Percentiles rank a stretch among this genome's conserved stretches.
phyloP scores from a whole-genome alignment of 1,139 yeast species.

The Suhomyces bribrorum region DNA sequence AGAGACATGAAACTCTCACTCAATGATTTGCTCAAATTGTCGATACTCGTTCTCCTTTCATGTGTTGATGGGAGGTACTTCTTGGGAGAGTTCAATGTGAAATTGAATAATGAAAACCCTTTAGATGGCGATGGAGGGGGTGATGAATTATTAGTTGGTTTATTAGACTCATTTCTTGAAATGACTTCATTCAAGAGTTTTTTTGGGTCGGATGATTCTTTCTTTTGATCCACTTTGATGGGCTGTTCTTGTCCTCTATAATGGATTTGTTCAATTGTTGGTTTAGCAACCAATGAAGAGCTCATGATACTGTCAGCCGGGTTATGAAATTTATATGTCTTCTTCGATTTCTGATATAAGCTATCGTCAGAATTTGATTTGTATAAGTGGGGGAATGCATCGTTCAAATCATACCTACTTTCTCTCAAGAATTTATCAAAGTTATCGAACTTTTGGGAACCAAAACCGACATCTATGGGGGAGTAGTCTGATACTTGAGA shows the following conservation, averaged over 20 bases:
- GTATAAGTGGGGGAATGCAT: slow-evolving; percentile 36
- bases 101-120: slow-evolving; percentile 16
- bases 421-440: slow-evolving; percentile 38
- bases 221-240: slow-evolving; percentile 19
- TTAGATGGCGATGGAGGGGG: slow-evolving; percentile 2
- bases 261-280: slow-evolving; percentile 34
- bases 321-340: slow-evolving; percentile 35
- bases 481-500: slow-evolving; percentile 32
- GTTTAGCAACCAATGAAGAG: slow-evolving; percentile 23
- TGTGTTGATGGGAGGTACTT: slow-evolving; percentile 1
- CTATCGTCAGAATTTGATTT: slow-evolving; percentile 31
- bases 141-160: slow-evolving; percentile 4
- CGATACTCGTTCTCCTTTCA: slow-evolving; percentile 11
- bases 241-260: slow-evolving; percentile 12
- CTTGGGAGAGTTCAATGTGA: slow-evolving; percentile 13
- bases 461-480: slow-evolving; percentile 16
- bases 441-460: slow-evolving; percentile 16
- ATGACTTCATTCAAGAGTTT: slow-evolving; percentile 24
- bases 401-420: slow-evolving; percentile 34
- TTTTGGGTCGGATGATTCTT: slow-evolving; percentile 12
- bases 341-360: slow-evolving; percentile 16
- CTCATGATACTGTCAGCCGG: slow-evolving; percentile 34
- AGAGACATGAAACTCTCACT: slow-evolving; percentile 22
- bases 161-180: slow-evolving; percentile 12
- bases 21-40: slow-evolving; percentile 18